Evolutionary conservation across 192 early-diverging fungal species (phyloP), one percentile per base, ranked within the genome.

Genomic region (Funneliformis mosseae): DNA sequence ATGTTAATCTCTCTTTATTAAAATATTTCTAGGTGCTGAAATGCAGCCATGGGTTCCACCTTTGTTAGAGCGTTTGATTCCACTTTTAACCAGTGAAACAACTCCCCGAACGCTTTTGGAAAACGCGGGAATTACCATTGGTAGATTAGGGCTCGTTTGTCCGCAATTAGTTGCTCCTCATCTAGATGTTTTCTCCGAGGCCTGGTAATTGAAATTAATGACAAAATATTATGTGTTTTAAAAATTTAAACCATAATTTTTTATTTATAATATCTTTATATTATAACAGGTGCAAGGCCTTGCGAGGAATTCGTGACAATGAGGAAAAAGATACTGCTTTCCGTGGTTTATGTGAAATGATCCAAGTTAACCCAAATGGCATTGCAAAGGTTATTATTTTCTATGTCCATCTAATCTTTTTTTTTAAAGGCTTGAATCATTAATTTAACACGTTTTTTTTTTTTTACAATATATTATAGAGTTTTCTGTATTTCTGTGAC

Each of bases 321-420:
- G 90, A 94, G 9, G 98, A 99, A 85, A 99, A 99, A 88, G 93
- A 93, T 77, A 95, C 92, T 74, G 96, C 98, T n/a, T 99, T 97
- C 90, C 88, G 89, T 80, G 98, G 98, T 50, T 82, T 99, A 81
- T 98, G 96, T 87, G 90, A 92, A 45, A 94, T 99, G 92, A 96
- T 98, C 62, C 88, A 94, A 77, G 84, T 90, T 59, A 98, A 98
- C 84, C 97, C 98, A 18, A 89, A 96, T 68, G 96, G 92, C 18
- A 92, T 93, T 76, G 85, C 87, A 48, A 89, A 90, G 83, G 89
- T 87, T 18, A 83, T 38, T 39, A 67, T 28, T 48, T 33, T 38
- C 33, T 33, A 33, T 33, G 33, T 33, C 33, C 3, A 23, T 4
- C 12, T 9, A 21, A 11, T 16, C 23, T 50, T 50, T 59, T 28